Evolutionary conservation across 768 basidiomycete species (phyloP).

Genomic region (Crucibulum laeve): DNA sequence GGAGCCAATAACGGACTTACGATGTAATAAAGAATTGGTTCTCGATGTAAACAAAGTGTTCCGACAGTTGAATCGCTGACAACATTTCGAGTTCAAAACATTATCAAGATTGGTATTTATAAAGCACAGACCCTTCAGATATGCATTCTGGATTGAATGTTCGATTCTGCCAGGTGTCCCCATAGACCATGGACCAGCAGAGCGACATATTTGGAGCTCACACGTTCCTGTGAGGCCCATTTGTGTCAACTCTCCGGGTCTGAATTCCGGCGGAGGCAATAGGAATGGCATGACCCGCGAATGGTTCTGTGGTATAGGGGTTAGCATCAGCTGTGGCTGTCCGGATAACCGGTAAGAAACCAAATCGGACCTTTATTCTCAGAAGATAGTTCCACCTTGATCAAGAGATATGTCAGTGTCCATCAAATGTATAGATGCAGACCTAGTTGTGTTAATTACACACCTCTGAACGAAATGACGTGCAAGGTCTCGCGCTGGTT

Average conservation of each 20-base stretch:
- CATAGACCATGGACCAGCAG: conserved; percentile 94
- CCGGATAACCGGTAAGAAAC: conserved; percentile 6
- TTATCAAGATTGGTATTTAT: neutral
- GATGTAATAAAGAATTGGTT: conserved; percentile 92
- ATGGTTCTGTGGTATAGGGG: conserved; percentile 62
- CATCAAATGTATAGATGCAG: neutral
- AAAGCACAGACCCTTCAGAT: conserved; percentile 66
- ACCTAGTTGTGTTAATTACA: conserved; percentile 6
- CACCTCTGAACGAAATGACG: conserved; percentile 93
- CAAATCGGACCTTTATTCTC: conserved; percentile 73
- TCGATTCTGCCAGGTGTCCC: conserved; percentile 84
- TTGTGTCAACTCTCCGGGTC: conserved; percentile 66
- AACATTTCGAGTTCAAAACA: neutral
- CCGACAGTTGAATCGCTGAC: conserved; percentile 85
- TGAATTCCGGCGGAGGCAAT: conserved; percentile 91
- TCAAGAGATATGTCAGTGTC: conserved; percentile 1
- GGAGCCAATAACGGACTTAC: conserved; percentile 35
- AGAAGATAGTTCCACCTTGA: conserved; percentile 90
- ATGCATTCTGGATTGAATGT: conserved; percentile 92
- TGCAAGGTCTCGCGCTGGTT: conserved; percentile 90
- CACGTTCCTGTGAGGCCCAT: conserved; percentile 92
- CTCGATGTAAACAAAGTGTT: conserved; percentile 98
- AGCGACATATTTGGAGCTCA: conserved; percentile 95
- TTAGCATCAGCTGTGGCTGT: neutral
- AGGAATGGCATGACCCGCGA: conserved; percentile 90